These are phyloP conservation scores for Jasminum sambac DNA, from an alignment of 257 asterid genomes.

Conservation along the genomic window DNA sequence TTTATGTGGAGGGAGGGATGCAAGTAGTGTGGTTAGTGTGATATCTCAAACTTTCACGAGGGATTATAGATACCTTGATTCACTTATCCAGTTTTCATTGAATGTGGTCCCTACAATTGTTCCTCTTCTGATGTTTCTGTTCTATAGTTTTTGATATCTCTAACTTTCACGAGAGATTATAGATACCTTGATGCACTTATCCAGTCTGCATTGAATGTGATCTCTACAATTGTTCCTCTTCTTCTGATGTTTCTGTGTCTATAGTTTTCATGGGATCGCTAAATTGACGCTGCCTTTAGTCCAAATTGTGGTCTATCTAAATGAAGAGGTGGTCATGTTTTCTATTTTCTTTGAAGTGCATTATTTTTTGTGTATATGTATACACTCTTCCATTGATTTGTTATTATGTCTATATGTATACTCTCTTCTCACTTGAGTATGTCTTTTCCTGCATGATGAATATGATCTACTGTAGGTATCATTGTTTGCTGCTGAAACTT, in stretches of 20 bases:
- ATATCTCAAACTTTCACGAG: constrained; percentile 1
- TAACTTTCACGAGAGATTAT: too few relatives aligned
- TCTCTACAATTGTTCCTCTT: neutral
- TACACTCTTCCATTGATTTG: neutral
- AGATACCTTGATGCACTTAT: too few relatives aligned
- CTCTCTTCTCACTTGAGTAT: neutral
- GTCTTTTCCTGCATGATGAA: neutral
- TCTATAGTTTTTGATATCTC: too few relatives aligned
- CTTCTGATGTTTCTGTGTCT: neutral
- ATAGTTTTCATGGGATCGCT: constrained; percentile 2
- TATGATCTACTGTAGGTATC: neutral
- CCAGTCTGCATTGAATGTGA: constrained; percentile 5
- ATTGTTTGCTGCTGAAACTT: constrained; percentile 6
- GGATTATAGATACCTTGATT: constrained; percentile 11
- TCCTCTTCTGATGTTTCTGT: too few relatives aligned
- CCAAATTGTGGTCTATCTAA: constrained; percentile 12
- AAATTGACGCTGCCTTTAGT: neutral
- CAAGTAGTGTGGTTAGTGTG: constrained; percentile 80
- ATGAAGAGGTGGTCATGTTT: constrained; percentile 6
- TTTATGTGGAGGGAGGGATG: constrained; percentile 99
- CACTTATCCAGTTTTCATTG: constrained; percentile 18
- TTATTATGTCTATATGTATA: neutral
- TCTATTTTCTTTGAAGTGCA: constrained; percentile 11
- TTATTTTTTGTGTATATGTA: neutral
- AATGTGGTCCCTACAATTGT: too few relatives aligned